Base-by-base conservation (phyloP, 345 rosid genomes). In the Firmiana major region DNA sequence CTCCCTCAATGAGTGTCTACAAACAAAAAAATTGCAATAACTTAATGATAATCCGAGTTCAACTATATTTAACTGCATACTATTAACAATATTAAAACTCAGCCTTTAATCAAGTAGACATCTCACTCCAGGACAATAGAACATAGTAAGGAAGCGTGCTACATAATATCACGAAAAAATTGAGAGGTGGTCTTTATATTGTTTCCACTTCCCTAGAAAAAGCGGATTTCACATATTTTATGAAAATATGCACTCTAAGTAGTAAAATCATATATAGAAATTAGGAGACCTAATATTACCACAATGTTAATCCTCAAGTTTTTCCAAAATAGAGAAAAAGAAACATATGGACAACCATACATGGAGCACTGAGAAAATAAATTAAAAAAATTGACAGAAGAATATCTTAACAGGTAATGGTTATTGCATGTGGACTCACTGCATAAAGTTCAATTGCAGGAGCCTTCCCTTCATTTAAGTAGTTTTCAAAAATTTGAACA, bases 1-100 rank as follows among this genome's bases (percentile, higher is more conserved):
- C 98, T 81, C 98, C 99, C 59, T 91, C 98, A 63, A 85, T 74
- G 28, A 93, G 87, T 12, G 97, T 87, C 99, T 93, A 85, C 80
- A 83, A 58, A 70, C 76, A 77, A 79, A 72, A 64, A 78, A 83
- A 46, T 76, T 43, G 51, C 45, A 65, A 19, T 31, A 46, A 62
- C 63, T 74, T 67, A 60, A n/a, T 24, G 63, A 9, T 7, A 43
- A 16, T 10, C 54, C 10, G 3, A 24, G 12, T 34, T 55, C 21
- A 80, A 73, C 36, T 31, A 73, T 46, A 62, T 38, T 28, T 51
- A 78, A 51, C n/a, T 45, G 36, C 34, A 75, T 36, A 26, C 42
- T 1, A 1, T 19, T n/a, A 17, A 65, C n/a, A 42, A 62, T 73
- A 42, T 9, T 54, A 65, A 62, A 77, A 53, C 31, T 7, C 17